Conservation (phyloP, 495 filamentous ascomycete genomes). For the Filosporella fistucella region DNA sequence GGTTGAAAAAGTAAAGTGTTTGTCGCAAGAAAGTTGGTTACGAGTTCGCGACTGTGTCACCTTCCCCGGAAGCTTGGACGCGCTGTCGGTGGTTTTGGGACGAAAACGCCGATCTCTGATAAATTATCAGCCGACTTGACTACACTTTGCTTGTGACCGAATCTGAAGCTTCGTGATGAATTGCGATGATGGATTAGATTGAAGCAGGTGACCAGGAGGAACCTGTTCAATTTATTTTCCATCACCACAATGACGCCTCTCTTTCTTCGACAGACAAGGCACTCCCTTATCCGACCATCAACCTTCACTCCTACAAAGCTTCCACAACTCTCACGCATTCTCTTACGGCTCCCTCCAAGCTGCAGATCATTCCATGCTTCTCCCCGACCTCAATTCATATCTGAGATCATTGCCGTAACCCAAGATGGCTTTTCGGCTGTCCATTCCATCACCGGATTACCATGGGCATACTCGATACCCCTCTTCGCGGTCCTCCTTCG, state of each 20-base stretch:
- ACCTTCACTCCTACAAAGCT: conserved; percentile 1
- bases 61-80: not conserved
- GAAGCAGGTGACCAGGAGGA: too few relatives aligned
- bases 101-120: conserved; percentile 3
- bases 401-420: conserved; percentile 39
- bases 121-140: too few relatives aligned
- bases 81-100: not conserved
- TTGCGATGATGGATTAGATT: too few relatives aligned
- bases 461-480: conserved; percentile 71
- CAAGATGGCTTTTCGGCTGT: conserved; percentile 54
- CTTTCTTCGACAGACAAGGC: conserved; percentile 1
- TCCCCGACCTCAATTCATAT: conserved; percentile 36
- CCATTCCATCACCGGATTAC: conserved; percentile 53
- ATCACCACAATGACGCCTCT: conserved; percentile 10
- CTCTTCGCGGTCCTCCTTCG: conserved; percentile 62
- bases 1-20: not conserved
- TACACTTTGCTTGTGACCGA: too few relatives aligned
- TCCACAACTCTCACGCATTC: conserved; percentile 11
- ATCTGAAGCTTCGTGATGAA: too few relatives aligned
- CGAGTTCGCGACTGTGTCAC: not conserved
- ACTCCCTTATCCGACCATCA: conserved; percentile 6
- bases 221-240: too few relatives aligned
- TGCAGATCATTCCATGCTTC: conserved; percentile 24
- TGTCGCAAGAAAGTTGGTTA: conserved; percentile 2
- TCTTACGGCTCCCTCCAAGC: conserved; percentile 18